Base-by-base conservation (phyloP, 257 asterid species). In the Solanum paucissectum region DNA sequence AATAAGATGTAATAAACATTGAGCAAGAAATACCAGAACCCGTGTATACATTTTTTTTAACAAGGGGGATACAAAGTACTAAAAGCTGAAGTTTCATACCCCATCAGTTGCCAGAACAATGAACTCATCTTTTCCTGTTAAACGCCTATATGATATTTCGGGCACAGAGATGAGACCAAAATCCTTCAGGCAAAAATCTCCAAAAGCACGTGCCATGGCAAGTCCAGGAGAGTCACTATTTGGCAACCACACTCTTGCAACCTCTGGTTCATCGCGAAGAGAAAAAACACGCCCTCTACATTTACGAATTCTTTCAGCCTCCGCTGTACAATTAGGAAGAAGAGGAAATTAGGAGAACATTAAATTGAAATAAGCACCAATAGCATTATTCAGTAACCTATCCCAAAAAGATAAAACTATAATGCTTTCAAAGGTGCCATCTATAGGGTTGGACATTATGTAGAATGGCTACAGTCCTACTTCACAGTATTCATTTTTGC, bases 141-240 rank as follows among this genome's bases (percentile, higher is more conserved):
- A 90, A 82, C 92, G 96, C 87, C 95, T 95, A 81, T 91, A 92
- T 23, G 94, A 92, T 89, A 95, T 87, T 88, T 94, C 98, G 60
- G 98, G 98, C 85, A 94, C 94, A 4, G 98, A 95, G 90, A 94
- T 95, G 33, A 95, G 94, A 76, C 98, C 98, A 18, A 88, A 95
- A 77, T 94, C 98, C 94, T 95, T 95, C 83, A 95, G 94, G 90
- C 98, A 95, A 86, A 95, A 95, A 90, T 95, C 98, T 87, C 98
- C 98, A 90, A 95, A 93, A 55, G 98, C 98, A 73, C 98, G 98
- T 62, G 98, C 97, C 98, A 95, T 95, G 76, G 98, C 98, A 87
- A 95, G 98, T 71, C 98, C 98, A 34, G 98, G 98, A 77, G 95
- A 94, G 92, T 95, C 91, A 10, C 88, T 89, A 90, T 95, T 89